These are phyloP conservation scores for Picochlorum costavermella DNA, from an alignment of 139 green algal genomes.

Conservation along the genomic window DNA sequence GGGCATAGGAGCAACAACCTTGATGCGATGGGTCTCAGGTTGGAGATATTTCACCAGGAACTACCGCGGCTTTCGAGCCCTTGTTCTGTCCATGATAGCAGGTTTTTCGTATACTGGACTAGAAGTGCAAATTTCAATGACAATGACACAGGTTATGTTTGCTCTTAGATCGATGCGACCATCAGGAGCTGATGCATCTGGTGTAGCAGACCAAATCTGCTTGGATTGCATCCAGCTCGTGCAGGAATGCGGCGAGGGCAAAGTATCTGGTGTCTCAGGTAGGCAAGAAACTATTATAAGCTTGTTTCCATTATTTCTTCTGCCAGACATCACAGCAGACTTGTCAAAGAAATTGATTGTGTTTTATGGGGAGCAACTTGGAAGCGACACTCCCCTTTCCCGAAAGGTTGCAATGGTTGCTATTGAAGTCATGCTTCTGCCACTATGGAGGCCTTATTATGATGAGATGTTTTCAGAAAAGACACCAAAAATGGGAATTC, in stretches of 20 bases:
- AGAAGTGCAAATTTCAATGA: conserved; percentile 14
- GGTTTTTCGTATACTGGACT: conserved; percentile 16
- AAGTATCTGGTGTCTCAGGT: conserved; percentile 39
- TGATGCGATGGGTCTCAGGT: conserved; percentile 7
- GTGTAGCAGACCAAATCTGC: conserved; percentile 1
- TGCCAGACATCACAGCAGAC: conserved; percentile 24
- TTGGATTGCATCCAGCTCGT: not conserved
- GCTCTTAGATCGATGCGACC: conserved; percentile 18
- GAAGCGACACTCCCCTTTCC: not conserved
- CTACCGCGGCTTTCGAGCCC: conserved; percentile 5
- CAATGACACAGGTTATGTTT: conserved; percentile 16
- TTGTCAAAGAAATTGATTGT: conserved; percentile 13
- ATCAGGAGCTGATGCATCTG: not conserved
- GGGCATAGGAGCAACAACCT: not conserved
- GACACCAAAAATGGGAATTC: not conserved
- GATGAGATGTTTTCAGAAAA: not conserved
- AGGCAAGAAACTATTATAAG: conserved; percentile 52
- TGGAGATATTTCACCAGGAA: conserved; percentile 20
- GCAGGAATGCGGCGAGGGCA: not conserved
- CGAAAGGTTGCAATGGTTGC: conserved; percentile 26
- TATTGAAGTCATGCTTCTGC: not conserved
- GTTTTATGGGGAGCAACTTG: conserved; percentile 22
- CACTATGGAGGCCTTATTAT: not conserved
- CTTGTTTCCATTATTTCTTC: conserved; percentile 41
- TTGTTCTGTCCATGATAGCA: conserved; percentile 17